Conservation (phyloP, 2,329 filamentous ascomycete genomes). For the Colletotrichum sp. region DNA sequence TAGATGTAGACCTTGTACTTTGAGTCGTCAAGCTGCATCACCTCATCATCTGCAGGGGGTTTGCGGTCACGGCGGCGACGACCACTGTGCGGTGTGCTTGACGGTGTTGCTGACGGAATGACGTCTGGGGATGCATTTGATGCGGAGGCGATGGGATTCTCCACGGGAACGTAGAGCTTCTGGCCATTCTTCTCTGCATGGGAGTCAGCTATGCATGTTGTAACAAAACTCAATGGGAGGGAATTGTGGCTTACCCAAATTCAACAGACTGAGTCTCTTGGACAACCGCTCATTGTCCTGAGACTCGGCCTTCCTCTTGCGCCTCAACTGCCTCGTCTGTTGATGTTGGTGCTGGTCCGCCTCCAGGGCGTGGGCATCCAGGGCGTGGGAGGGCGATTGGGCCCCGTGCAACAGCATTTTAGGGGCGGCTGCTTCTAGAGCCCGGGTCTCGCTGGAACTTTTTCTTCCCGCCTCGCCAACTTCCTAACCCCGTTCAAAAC, state of each 20-base stretch:
- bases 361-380: constrained; percentile 17
- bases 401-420: constrained; percentile 40
- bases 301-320: constrained; percentile 66
- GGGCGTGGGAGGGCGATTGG: constrained; percentile 30
- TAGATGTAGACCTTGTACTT: constrained; percentile 90
- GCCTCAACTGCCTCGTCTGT: constrained; percentile 28
- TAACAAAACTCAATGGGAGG: background rate
- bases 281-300: constrained; percentile 76
- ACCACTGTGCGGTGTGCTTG: constrained; percentile 18
- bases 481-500: background rate
- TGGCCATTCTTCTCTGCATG: constrained; percentile 63
- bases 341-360: constrained; percentile 23
- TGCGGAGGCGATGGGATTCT: constrained; percentile 42
- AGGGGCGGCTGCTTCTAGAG: background rate
- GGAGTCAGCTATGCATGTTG: constrained; percentile 25
- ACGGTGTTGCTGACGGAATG: constrained; percentile 24
- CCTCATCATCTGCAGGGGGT: constrained; percentile 50
- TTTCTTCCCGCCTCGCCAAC: background rate
- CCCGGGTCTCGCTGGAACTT: constrained; percentile 12
- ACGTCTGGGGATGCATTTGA: constrained; percentile 18
- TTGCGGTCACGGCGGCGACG: constrained; percentile 20
- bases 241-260: constrained; percentile 67
- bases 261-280: constrained; percentile 83
- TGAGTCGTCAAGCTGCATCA: constrained; percentile 87
- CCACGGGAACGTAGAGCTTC: constrained; percentile 71